Evolutionary conservation across 2,329 filamentous ascomycete genomes (phyloP).

Genomic region (Xylariaceae sp.): DNA sequence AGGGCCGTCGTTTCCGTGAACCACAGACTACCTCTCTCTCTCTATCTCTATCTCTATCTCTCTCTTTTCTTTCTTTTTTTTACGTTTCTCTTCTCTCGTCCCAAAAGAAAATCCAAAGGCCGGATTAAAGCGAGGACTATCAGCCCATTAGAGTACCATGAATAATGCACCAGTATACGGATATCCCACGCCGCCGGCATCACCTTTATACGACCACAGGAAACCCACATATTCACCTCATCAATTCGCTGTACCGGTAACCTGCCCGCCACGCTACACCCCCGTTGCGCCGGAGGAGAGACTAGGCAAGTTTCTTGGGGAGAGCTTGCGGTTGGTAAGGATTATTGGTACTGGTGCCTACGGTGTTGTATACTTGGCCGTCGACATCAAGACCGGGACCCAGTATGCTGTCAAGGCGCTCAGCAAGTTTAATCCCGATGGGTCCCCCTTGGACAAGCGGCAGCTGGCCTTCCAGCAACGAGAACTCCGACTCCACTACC

Average conservation of each 20-base stretch:
- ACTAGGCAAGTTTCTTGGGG: slow-evolving; percentile 76
- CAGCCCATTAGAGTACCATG: slow-evolving; percentile 43
- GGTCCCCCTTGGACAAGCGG: slow-evolving; percentile 68
- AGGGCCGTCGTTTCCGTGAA: slow-evolving; percentile 26
- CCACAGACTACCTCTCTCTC: slow-evolving; percentile 22
- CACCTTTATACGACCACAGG: slow-evolving; percentile 47
- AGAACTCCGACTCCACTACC: slow-evolving; percentile 87
- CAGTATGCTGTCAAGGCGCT: slow-evolving; percentile 95
- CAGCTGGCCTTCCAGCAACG: slow-evolving; percentile 87
- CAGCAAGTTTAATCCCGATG: slow-evolving; percentile 76
- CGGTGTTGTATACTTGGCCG: slow-evolving; percentile 87
- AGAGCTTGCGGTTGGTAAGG: slow-evolving; percentile 73
- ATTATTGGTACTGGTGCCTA: slow-evolving; percentile 93
- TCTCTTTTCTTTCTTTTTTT: slow-evolving; percentile 32
- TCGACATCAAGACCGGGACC: slow-evolving; percentile 73
- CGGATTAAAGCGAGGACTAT: slow-evolving; percentile 25
- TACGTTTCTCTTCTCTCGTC: slow-evolving; percentile 12
- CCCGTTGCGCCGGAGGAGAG: slow-evolving; percentile 73
- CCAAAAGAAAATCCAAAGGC: slow-evolving; percentile 15
- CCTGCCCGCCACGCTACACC: slow-evolving; percentile 43
- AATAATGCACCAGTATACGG: slow-evolving; percentile 53
- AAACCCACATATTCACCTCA: slow-evolving; percentile 41
- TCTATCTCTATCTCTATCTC: slow-evolving; percentile 17
- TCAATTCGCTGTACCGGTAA: slow-evolving; percentile 34
- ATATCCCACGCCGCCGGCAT: slow-evolving; percentile 54